Evolutionary conservation across 2,329 filamentous ascomycete species (phyloP).

Genomic region (Claviceps sp.): DNA sequence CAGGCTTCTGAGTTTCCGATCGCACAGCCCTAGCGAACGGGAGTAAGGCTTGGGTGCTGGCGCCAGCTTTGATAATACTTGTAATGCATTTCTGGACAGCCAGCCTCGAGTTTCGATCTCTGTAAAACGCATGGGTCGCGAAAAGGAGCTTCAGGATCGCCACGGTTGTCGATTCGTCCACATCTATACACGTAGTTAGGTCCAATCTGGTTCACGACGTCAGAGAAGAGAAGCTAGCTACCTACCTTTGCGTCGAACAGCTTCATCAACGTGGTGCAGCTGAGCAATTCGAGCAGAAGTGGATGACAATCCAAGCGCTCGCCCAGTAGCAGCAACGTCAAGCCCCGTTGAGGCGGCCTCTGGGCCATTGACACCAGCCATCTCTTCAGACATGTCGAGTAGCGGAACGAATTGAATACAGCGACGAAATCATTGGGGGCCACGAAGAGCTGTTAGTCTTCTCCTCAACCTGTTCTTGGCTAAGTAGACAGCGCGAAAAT

Average conservation of each 20-base stretch:
- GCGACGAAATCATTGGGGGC: slow-evolving; percentile 22
- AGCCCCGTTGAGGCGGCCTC: slow-evolving; percentile 22
- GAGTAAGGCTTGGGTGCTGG: slow-evolving; percentile 42
- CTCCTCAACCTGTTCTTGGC: neutral
- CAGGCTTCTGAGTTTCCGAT: slow-evolving; percentile 60
- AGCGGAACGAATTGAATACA: slow-evolving; percentile 9
- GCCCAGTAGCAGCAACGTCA: slow-evolving; percentile 35
- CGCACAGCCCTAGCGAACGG: slow-evolving; percentile 55
- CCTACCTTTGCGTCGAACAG: slow-evolving; percentile 21
- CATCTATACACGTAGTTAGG: slow-evolving; percentile 16
- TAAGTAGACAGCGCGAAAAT: neutral
- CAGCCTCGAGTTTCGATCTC: slow-evolving; percentile 70
- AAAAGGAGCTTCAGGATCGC: slow-evolving; percentile 62
- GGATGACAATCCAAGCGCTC: slow-evolving; percentile 47
- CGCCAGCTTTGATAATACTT: slow-evolving; percentile 46
- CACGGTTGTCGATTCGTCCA: slow-evolving; percentile 35
- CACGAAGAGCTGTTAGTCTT: slow-evolving; percentile 4
- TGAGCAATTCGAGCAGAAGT: slow-evolving; percentile 41
- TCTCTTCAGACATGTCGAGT: slow-evolving; percentile 23
- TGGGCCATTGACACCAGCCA: slow-evolving; percentile 28
- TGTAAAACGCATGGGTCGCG: slow-evolving; percentile 75
- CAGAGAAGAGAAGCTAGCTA: neutral
- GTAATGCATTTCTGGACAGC: slow-evolving; percentile 72
- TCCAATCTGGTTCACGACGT: slow-evolving; percentile 11
- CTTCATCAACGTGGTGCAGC: slow-evolving; percentile 43